Evolutionary conservation across 805 yeast genomes (phyloP), one percentile per base, ranked within the genome.

Genomic region (Spathaspora girioi): DNA sequence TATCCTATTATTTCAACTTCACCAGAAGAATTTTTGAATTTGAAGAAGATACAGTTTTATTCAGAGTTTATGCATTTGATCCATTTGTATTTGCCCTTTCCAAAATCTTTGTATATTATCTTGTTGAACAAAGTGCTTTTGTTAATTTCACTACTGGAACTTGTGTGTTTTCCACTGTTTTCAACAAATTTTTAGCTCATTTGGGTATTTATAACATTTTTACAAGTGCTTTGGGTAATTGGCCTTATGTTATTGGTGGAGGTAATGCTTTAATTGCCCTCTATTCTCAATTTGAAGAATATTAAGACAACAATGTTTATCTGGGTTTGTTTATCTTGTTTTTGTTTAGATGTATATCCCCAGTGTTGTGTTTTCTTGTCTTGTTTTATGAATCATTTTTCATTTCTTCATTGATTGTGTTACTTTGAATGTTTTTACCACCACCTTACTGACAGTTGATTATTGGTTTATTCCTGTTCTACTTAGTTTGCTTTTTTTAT

Each of bases 1-100:
- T 67, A 35, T 76, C 83, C 15, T 81, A 77, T 66, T 81, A 78
- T 66, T 58, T 81, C 58, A 81, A 81, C 66, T 79, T 79, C 59
- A 68, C 83, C 51, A 68, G 73, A 62, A 67, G 77, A 61, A 64
- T 68, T 38, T 63, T 69, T 46, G 65, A 62, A 23, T 59, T 66
- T 49, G 70, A 69, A 55, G 69, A 64, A 47, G 72, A 67, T 29
- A 64, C 61, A 26, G 60, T 66, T 43, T 56, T 68, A 43, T 62
- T 66, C 50, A 70, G 79, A 64, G 66, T 68, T 50, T 72, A 73
- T 62, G 65, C 60, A 47, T 75, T 63, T 63, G 88, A 83, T 63
- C 86, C 87, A 42, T 73, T 82, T 55, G 67, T 76, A 46, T 81
- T 78, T 63, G 77, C 78, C 51, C 64, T 82, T 57, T 54, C 71